These are phyloP conservation scores for Isabelozyma gotoi DNA, from an alignment of 805 yeast species.

Conservation along the genomic window DNA sequence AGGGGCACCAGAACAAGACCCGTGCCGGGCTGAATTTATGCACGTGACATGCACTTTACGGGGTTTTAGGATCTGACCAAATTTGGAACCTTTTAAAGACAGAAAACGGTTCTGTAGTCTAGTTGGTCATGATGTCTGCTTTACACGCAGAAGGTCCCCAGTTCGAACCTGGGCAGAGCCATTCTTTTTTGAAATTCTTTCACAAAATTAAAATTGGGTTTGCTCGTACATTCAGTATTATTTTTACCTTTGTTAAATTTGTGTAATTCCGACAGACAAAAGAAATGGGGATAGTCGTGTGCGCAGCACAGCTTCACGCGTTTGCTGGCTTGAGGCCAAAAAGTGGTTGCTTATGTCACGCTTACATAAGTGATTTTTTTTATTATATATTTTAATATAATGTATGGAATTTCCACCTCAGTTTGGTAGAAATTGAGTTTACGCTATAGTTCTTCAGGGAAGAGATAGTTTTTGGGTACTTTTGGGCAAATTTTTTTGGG, in stretches of 20 bases:
- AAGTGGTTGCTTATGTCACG: neutral
- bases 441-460: neutral
- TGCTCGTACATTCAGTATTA: too few relatives aligned
- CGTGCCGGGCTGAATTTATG: too few relatives aligned
- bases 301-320: neutral
- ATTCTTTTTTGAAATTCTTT: slow-evolving; percentile 2
- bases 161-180: slow-evolving; percentile 41
- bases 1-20: too few relatives aligned
- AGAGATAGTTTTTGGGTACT: neutral
- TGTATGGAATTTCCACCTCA: neutral
- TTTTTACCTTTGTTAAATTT: too few relatives aligned
- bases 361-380: neutral
- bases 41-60: too few relatives aligned
- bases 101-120: slow-evolving; percentile 31
- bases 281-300: neutral
- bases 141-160: slow-evolving; percentile 41
- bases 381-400: too few relatives aligned
- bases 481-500: neutral
- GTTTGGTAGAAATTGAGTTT: neutral
- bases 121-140: slow-evolving; percentile 40
- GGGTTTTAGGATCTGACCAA: too few relatives aligned
- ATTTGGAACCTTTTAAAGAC: neutral
- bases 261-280: neutral
- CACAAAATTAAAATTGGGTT: too few relatives aligned
- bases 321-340: neutral